Conservation (phyloP, 2,329 filamentous ascomycete genomes). For the Talaromyces sp. region DNA sequence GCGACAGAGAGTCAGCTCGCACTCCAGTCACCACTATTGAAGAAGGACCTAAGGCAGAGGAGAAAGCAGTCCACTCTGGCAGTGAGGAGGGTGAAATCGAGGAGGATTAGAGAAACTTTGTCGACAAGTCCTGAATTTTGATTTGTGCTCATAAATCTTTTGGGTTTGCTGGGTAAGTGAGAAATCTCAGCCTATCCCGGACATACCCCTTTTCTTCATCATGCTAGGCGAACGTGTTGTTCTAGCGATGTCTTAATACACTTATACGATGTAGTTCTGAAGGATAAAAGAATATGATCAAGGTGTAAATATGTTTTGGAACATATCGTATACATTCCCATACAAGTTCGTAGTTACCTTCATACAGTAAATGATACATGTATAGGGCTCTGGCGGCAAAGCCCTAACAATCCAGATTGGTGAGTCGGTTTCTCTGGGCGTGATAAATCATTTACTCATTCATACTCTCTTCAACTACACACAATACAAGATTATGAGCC, state of each 20-base stretch:
- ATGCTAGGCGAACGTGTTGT: neutral
- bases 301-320: neutral
- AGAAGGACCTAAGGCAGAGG: conserved; percentile 34
- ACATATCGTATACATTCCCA: neutral
- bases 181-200: conserved; percentile 5
- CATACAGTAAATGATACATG: too few species aligned
- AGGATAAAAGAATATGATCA: neutral
- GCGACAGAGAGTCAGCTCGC: conserved; percentile 48
- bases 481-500: too few species aligned
- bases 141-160: neutral
- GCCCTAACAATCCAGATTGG: too few species aligned
- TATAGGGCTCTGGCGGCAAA: too few species aligned
- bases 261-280: neutral
- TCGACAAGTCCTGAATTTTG: neutral
- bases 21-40: conserved; percentile 33
- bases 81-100: conserved; percentile 98
- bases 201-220: neutral
- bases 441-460: too few species aligned
- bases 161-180: conserved; percentile 12
- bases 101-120: conserved; percentile 49
- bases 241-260: neutral
- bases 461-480: too few species aligned
- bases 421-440: too few species aligned
- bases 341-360: too few species aligned
- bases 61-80: conserved; percentile 64